These are phyloP conservation scores for Pisolithus sp. DNA, from an alignment of 768 basidiomycete genomes.

Conservation along the genomic window DNA sequence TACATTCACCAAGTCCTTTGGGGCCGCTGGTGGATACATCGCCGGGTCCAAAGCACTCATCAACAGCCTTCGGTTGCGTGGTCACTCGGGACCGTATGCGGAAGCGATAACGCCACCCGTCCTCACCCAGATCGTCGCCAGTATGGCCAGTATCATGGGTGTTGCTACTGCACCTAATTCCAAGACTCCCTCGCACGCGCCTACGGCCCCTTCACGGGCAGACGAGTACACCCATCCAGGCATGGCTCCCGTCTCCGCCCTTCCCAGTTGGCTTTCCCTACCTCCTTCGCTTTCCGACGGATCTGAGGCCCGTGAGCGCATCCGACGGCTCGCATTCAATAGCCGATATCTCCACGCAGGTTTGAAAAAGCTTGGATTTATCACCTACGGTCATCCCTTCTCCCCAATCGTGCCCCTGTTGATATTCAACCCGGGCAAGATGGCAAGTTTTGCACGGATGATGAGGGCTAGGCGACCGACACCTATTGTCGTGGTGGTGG, in stretches of 20 bases:
- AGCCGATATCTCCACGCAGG: conserved; percentile 84
- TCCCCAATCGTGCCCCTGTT: conserved; percentile 93
- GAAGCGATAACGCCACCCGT: conserved; percentile 91
- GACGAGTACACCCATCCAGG: conserved; percentile 57
- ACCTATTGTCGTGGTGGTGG: conserved; percentile 84
- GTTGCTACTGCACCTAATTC: conserved; percentile 39
- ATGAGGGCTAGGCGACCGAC: conserved; percentile 65
- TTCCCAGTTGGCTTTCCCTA: conserved; percentile 78
- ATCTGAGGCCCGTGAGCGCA: conserved; percentile 71
- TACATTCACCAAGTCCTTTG: conserved; percentile 94
- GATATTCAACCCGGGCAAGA: conserved; percentile 90
- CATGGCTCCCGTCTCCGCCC: conserved; percentile 52
- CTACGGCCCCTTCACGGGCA: conserved; percentile 24
- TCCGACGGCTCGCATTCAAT: conserved; percentile 92
- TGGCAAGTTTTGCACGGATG: conserved; percentile 84
- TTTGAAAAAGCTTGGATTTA: conserved; percentile 89
- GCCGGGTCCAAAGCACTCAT: conserved; percentile 78
- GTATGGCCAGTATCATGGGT: conserved; percentile 98
- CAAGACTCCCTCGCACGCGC: conserved; percentile 18
- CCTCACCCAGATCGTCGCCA: conserved; percentile 82
- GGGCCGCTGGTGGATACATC: conserved; percentile 92
- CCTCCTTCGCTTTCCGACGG: conserved; percentile 73
- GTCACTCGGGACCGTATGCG: conserved; percentile 79
- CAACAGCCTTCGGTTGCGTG: conserved; percentile 72
- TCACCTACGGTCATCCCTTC: conserved; percentile 87